phyloP scores from a whole-genome alignment of 352 stramenopile genomes.

The Pythium phragmiticola region DNA sequence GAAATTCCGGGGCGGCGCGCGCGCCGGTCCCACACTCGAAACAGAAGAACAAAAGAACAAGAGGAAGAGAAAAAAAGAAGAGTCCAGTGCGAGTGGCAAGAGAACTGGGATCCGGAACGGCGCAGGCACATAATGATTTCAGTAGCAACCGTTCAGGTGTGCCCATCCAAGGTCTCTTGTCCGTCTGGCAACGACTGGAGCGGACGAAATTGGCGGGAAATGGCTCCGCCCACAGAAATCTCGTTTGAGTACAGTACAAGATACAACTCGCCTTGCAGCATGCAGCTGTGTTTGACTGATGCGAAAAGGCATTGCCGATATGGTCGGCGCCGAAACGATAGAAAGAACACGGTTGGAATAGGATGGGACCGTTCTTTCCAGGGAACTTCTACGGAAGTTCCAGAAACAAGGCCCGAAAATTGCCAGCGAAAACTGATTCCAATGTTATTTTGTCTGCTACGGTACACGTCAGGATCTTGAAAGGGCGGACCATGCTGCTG shows the following conservation, averaged over 20 bases:
- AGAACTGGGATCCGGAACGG: constrained; percentile 4
- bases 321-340: constrained; percentile 13
- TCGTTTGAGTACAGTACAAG: constrained; percentile 9
- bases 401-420: constrained; percentile 4
- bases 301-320: constrained; percentile 11
- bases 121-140: constrained; percentile 7
- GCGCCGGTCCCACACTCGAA: neutral
- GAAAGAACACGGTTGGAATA: constrained; percentile 12
- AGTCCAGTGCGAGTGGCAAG: constrained; percentile 26
- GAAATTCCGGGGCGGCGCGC: neutral
- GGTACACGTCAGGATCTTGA: constrained; percentile 14
- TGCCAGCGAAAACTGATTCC: neutral
- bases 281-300: neutral
- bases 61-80: constrained; percentile 15
- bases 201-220: neutral
- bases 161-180: neutral
- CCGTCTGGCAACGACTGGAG: neutral
- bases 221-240: neutral
- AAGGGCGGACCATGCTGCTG: constrained; percentile 10
- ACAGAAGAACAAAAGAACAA: constrained; percentile 5
- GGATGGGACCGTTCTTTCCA: constrained; percentile 13
- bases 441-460: constrained; percentile 7
- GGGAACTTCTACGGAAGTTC: neutral
- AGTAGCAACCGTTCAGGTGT: constrained; percentile 9
- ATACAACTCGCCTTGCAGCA: neutral